phyloP scores from a whole-genome alignment of 2,329 filamentous ascomycete genomes.

The Cordyceps farinosa region DNA sequence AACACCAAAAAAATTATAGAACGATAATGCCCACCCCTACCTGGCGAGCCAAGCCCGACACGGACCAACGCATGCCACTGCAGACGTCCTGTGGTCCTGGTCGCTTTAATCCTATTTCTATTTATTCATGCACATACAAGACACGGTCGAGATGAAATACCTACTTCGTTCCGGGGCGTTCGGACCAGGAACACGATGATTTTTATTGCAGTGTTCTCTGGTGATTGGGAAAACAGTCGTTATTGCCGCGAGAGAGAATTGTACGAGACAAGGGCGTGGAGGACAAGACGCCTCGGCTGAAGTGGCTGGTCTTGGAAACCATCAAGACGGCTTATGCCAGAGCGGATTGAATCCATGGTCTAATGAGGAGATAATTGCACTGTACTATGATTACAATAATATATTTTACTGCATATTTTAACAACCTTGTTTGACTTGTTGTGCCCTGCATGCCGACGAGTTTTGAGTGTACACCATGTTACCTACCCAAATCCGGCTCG shows the following conservation, averaged over 20 bases:
- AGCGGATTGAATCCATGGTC: neutral
- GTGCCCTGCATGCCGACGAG: no score
- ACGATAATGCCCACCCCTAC: slow-evolving; percentile 9
- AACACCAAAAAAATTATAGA: neutral
- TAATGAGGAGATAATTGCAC: slow-evolving; percentile 17
- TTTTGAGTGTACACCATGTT: no score
- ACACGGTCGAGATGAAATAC: slow-evolving; percentile 14
- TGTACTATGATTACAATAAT: slow-evolving; percentile 9
- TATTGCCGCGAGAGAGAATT: neutral
- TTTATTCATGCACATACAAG: slow-evolving; percentile 15
- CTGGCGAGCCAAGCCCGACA: neutral
- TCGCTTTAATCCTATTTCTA: slow-evolving; percentile 11
- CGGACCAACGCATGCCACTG: neutral
- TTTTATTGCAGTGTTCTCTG: neutral
- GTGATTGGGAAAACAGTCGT: slow-evolving; percentile 7
- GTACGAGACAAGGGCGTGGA: neutral
- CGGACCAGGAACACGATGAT: slow-evolving; percentile 5
- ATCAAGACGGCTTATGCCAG: no score
- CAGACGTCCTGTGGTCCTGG: neutral
- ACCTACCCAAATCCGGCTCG: no score
- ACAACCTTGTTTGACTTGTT: no score
- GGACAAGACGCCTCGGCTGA: neutral
- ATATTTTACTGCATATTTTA: neutral
- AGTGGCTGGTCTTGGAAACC: neutral
- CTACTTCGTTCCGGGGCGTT: slow-evolving; percentile 15